Conservation (phyloP, 257 asterid species). For the Solanum neorickii region DNA sequence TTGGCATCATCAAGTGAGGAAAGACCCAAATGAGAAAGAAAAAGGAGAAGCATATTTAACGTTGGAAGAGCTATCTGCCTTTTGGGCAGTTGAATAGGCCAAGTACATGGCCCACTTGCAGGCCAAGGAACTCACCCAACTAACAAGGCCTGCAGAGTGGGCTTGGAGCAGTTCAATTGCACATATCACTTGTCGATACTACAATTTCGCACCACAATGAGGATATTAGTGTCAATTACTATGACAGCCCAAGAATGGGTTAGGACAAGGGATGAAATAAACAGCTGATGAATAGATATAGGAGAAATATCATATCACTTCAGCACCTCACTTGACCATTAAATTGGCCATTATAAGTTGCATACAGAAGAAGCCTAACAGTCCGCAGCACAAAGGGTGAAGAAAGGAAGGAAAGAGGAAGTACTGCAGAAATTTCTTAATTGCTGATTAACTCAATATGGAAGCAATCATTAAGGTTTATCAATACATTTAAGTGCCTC, state of each 20-base stretch:
- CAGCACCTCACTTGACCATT: not conserved
- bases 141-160: not conserved
- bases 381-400: not conserved
- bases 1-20: not conserved
- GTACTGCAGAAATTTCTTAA: not conserved
- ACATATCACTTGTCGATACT: not conserved
- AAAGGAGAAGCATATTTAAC: not conserved
- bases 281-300: not conserved
- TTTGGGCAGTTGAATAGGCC: not conserved
- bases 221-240: not conserved
- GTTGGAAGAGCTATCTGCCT: not conserved
- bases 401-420: not conserved
- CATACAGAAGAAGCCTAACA: not conserved
- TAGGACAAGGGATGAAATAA: not conserved
- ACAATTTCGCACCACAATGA: not conserved
- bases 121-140: not conserved
- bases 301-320: not conserved
- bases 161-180: not conserved
- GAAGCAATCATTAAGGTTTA: not conserved
- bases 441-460: not conserved
- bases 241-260: not conserved
- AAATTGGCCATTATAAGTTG: not conserved
- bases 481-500: not conserved
- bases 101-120: not conserved
- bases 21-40: not conserved